phyloP scores from a whole-genome alignment of 257 asterid species.

The Ajuga chamaepitys region DNA sequence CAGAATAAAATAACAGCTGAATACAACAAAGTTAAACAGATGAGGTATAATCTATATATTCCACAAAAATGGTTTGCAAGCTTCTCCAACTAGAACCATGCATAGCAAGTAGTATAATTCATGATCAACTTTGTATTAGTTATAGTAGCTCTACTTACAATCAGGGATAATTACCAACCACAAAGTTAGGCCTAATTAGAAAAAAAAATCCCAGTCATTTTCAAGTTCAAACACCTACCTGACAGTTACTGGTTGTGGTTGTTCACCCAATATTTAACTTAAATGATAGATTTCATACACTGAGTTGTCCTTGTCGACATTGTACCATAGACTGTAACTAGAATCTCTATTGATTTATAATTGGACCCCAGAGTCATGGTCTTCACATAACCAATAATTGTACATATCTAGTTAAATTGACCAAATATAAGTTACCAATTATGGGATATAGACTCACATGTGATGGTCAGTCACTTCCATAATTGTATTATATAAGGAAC shows the following conservation, averaged over 20 bases:
- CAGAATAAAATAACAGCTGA: conserved; percentile 67
- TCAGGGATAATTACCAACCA: too few species aligned
- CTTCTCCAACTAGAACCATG: neutral
- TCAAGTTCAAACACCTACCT: too few species aligned
- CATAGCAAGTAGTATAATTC: neutral
- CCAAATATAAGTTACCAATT: too few species aligned
- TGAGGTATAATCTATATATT: conserved; percentile 47
- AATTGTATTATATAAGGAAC: too few species aligned
- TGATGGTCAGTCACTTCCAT: too few species aligned
- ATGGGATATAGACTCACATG: too few species aligned
- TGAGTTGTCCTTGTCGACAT: neutral
- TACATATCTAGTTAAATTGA: too few species aligned
- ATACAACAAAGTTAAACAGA: conserved; percentile 60
- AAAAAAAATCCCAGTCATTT: too few species aligned
- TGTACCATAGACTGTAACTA: neutral
- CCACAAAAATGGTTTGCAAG: neutral
- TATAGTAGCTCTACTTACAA: neutral
- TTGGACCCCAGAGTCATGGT: neutral
- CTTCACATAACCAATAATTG: too few species aligned
- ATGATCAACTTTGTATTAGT: neutral
- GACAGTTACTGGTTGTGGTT: too few species aligned
- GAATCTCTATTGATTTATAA: neutral
- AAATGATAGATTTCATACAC: neutral
- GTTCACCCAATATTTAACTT: neutral
- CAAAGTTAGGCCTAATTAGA: too few species aligned